Conservation (phyloP, 805 yeast genomes). For the Metahyphopichia silvanorum region DNA sequence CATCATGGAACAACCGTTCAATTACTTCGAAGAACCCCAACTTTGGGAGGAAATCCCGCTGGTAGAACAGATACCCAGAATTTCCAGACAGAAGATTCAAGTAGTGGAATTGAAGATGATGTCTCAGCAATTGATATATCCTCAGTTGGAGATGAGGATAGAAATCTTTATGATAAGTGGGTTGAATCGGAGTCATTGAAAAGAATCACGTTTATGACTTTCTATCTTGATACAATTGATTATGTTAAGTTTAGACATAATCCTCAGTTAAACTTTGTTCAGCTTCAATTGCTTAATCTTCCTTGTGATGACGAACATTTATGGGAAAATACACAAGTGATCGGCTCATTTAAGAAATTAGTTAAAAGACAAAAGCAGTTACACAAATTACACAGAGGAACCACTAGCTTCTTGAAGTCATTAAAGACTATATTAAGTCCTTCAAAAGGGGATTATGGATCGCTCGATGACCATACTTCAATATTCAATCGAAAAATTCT, state of each 20-base stretch:
- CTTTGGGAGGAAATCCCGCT: conserved; percentile 67
- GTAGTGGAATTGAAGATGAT: conserved; percentile 36
- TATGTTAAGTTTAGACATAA: conserved; percentile 78
- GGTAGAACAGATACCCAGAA: conserved; percentile 21
- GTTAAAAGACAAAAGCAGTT: conserved; percentile 35
- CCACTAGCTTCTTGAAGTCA: conserved; percentile 45
- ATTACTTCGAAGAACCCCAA: conserved; percentile 69
- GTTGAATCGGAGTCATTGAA: conserved; percentile 77
- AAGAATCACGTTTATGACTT: conserved; percentile 76
- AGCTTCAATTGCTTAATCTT: conserved; percentile 35
- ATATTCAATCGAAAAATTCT: conserved; percentile 62
- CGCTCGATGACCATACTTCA: conserved; percentile 15
- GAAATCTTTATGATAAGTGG: conserved; percentile 58
- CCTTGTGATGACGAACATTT: conserved; percentile 40
- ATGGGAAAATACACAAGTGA: conserved; percentile 38
- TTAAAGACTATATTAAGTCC: conserved; percentile 58
- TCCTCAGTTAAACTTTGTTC: conserved; percentile 37
- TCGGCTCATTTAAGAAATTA: conserved; percentile 35
- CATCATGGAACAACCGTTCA: conserved; percentile 89
- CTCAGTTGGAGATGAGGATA: conserved; percentile 18
- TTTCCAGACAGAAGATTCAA: conserved; percentile 18
- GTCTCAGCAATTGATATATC: conserved; percentile 16
- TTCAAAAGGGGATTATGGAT: too few species aligned
- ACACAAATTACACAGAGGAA: conserved; percentile 15
- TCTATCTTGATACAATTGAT: conserved; percentile 76